Conservation (phyloP, 768 basidiomycete genomes). For the Pleurotus platypus region DNA sequence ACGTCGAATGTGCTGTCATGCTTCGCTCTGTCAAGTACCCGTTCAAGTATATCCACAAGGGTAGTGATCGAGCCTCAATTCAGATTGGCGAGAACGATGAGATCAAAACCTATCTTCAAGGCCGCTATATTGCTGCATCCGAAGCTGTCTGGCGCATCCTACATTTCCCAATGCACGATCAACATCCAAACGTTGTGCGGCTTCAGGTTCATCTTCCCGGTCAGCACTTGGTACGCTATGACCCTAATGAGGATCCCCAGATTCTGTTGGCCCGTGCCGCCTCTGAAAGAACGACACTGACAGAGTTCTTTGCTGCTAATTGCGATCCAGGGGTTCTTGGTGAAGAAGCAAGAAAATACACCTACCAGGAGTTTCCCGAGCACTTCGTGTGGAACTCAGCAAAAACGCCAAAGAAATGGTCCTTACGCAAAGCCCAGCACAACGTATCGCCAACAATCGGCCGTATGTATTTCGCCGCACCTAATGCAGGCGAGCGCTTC, state of each 20-base stretch:
- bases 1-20: slow-evolving; percentile 38
- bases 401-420: slow-evolving; percentile 7
- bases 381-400: slow-evolving; percentile 21
- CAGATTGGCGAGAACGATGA: slow-evolving; percentile 28
- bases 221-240: slow-evolving; percentile 20
- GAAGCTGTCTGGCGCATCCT: slow-evolving; percentile 28
- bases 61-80: slow-evolving; percentile 35
- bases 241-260: slow-evolving; percentile 18
- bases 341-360: slow-evolving; percentile 12
- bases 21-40: slow-evolving; percentile 41
- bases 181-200: slow-evolving; percentile 25
- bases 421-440: not conserved
- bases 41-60: slow-evolving; percentile 50
- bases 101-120: slow-evolving; percentile 30
- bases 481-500: slow-evolving; percentile 28
- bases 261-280: slow-evolving; percentile 11
- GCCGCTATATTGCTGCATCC: slow-evolving; percentile 28
- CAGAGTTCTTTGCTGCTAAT: slow-evolving; percentile 29
- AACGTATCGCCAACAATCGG: slow-evolving; percentile 20
- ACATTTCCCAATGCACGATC: slow-evolving; percentile 26
- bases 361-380: slow-evolving; percentile 31
- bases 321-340: not conserved
- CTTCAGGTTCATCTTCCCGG: slow-evolving; percentile 29
- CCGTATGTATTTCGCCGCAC: slow-evolving; percentile 26
- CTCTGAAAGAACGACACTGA: slow-evolving; percentile 19